These are phyloP conservation scores for Scutellaria baicalensis DNA, from an alignment of 257 asterid species.

Conservation along the genomic window DNA sequence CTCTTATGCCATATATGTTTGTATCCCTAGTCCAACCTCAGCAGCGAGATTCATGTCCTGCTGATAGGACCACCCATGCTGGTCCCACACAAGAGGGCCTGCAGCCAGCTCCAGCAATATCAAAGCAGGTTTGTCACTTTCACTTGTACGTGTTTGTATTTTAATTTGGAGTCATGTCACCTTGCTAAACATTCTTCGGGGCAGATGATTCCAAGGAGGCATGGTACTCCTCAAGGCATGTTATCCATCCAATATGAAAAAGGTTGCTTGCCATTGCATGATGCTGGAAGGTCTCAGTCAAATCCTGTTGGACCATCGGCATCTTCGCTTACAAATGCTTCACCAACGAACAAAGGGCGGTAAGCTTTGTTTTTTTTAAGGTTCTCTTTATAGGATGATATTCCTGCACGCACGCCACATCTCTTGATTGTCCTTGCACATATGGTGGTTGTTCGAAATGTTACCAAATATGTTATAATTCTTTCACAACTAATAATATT, in stretches of 20 bases:
- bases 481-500: not conserved
- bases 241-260: conserved; percentile 55
- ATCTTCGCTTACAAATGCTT: conserved; percentile 76
- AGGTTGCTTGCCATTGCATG: conserved; percentile 53
- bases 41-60: conserved; percentile 67
- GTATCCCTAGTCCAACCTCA: conserved; percentile 71
- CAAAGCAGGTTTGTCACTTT: conserved; percentile 42
- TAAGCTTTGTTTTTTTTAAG: conserved; percentile 14
- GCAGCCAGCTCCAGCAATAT: conserved; percentile 53
- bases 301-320: conserved; percentile 69
- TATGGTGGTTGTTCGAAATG: not conserved
- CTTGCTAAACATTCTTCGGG: not conserved
- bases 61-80: conserved; percentile 48
- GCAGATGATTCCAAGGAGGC: conserved; percentile 71
- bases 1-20: conserved; percentile 64
- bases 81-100: conserved; percentile 56
- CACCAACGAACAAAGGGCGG: conserved; percentile 71
- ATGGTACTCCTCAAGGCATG: conserved; percentile 58
- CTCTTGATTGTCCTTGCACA: not conserved
- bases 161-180: not conserved
- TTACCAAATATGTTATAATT: not conserved
- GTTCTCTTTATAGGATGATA: not conserved
- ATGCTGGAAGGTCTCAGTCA: conserved; percentile 50
- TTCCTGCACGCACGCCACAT: not conserved
- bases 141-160: not conserved